Percentiles rank a stretch among this genome's conserved stretches.
phyloP scores from a whole-genome alignment of 345 rosid genomes.

The Chamaenerion angustifolium region DNA sequence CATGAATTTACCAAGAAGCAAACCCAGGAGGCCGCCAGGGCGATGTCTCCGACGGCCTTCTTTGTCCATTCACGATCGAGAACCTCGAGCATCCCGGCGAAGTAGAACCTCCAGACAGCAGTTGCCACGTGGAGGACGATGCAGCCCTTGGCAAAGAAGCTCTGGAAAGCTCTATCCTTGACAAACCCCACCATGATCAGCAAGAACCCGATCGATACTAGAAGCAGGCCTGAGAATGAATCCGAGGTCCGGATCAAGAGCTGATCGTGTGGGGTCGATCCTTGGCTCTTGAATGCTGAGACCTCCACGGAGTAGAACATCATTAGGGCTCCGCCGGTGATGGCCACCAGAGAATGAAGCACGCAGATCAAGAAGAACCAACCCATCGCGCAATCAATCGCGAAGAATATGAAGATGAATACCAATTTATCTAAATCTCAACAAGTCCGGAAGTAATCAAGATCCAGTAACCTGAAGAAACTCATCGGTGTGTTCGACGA shows the following conservation, averaged over 20 bases:
- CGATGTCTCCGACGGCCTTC: constrained; percentile 59
- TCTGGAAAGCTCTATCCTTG: constrained; percentile 62
- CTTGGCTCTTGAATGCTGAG: constrained; percentile 53
- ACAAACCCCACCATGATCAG: constrained; percentile 80
- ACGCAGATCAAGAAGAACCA: constrained; percentile 40
- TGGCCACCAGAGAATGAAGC: constrained; percentile 66
- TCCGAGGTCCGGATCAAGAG: constrained; percentile 72
- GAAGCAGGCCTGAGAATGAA: constrained; percentile 84
- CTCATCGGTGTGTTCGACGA: too few relatives aligned
- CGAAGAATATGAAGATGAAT: too few relatives aligned
- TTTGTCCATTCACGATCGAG: constrained; percentile 56
- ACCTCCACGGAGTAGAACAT: constrained; percentile 66
- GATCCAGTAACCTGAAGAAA: too few relatives aligned
- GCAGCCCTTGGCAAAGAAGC: constrained; percentile 76
- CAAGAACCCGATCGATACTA: constrained; percentile 55
- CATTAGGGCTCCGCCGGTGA: constrained; percentile 60
- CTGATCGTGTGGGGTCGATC: constrained; percentile 88
- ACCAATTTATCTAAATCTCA: too few relatives aligned
- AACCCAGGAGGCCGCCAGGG: constrained; percentile 67
- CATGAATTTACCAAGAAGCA: constrained; percentile 73
- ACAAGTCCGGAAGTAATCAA: too few relatives aligned
- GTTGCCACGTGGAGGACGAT: constrained; percentile 51
- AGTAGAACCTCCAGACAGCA: constrained; percentile 67
- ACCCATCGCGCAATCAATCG: constrained; percentile 11
- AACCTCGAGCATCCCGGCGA: constrained; percentile 55